Conservation (phyloP, 805 yeast species). For the Yamadazyma paraphyllophila region DNA sequence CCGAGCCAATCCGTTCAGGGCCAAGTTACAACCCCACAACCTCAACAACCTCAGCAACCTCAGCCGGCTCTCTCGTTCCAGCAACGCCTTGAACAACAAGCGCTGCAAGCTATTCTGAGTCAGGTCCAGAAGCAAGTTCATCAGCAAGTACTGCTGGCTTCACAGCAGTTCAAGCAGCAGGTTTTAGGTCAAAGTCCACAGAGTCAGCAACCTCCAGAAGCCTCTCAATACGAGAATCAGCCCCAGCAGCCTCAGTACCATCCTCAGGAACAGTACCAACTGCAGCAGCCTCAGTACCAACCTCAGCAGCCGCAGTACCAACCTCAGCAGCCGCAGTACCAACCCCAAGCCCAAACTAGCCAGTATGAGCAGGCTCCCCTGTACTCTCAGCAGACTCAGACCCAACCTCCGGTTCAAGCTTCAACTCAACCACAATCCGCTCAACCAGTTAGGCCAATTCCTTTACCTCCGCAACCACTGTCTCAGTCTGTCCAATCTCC, state of each 20-base stretch:
- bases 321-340: neutral
- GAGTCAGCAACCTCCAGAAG: neutral
- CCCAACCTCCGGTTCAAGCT: conserved; percentile 9
- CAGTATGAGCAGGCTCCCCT: too few species aligned
- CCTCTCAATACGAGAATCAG: conserved; percentile 2
- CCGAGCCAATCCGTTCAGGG: too few species aligned
- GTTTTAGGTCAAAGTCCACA: neutral
- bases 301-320: neutral
- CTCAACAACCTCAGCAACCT: conserved; percentile 10
- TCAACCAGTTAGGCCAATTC: conserved; percentile 8
- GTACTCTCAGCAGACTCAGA: conserved; percentile 11
- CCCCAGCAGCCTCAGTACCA: conserved; percentile 8
- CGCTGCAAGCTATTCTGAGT: conserved; percentile 4
- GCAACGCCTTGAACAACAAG: conserved; percentile 9
- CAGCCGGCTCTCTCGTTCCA: conserved; percentile 6
- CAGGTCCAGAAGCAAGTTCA: conserved; percentile 4
- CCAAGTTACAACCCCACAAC: conserved; percentile 3
- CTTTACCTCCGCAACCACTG: conserved; percentile 7
- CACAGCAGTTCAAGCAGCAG: neutral
- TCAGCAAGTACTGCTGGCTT: neutral
- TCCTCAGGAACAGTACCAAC: neutral
- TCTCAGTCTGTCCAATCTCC: conserved; percentile 1
- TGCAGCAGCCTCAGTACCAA: neutral
- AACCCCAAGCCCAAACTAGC: neutral
- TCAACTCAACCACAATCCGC: conserved; percentile 7